Evolutionary conservation across 2,329 filamentous ascomycete species (phyloP), one percentile per base, ranked within the genome.

Genomic region (Colletotrichum tropicale): DNA sequence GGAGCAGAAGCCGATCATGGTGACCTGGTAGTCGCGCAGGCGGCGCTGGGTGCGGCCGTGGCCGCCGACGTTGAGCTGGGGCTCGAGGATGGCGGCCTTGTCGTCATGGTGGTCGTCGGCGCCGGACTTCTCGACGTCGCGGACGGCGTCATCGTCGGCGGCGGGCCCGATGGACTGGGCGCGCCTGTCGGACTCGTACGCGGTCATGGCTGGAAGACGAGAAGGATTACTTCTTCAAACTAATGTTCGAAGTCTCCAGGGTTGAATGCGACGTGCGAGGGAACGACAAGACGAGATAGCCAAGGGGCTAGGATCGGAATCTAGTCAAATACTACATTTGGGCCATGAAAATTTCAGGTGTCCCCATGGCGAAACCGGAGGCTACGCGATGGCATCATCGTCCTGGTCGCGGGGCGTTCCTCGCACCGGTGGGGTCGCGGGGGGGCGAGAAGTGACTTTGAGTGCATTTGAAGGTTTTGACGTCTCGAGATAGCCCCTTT

Each of bases 1-100:
- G 24, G 83, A 84, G 58, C 84, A 84, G 38, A 87, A 83, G 21
- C 88, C 89, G 72, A 90, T 89, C 88, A 90, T 90, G 78, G 90
- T 88, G 65, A 90, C 85, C 78, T 90, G 88, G 66, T 77, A 77
- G 70, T 77, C 74, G 8, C 76, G 66, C 56, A 77, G 76, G n/a
- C 62, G 76, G 36, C 76, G 76, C 70, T 77, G 73, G 18, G 76
- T 77, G 43, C 73, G 73, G 18, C 76, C 76, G 8, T 76, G 76
- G 34, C 76, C 76, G 48, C 76, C 76, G 62, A 77, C 68, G 62
- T 68, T 68, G 43, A 77, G 73, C 73, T 77, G 76, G 15, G 76
- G 76, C 26, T 75, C 73, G 32, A 67, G 56, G 56, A 74, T 70
- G 43, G 69, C 76, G n/a, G 66, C 61, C 73, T 77, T 77, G 43